Evolutionary conservation across 106 monocot genomes (phyloP), one percentile per base, ranked within the genome.

Genomic region (Platanthera zijinensis): DNA sequence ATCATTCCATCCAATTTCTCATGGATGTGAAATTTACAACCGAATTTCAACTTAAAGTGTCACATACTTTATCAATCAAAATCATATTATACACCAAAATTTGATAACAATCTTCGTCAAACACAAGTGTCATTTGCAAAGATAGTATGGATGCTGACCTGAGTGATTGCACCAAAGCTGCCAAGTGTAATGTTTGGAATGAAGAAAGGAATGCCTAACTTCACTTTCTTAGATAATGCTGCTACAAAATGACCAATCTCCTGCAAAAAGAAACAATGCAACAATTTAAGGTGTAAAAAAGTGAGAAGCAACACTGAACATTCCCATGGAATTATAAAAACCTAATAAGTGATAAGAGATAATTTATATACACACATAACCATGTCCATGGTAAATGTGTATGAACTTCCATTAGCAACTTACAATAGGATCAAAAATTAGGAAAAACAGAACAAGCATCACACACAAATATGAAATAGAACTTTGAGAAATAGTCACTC

Each of bases 121-220:
- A 17, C 3, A 3, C 19, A 5, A 9, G 22, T 22, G 14, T 64
- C 32, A 7, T 45, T 52, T 80, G 8, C 51, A 78, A 74, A 74
- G 47, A 50, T 52, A 63, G 50, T 9, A 17, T 10, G 51, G 8
- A 62, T 64, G 6, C 79, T 86, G 21, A 91, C 93, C 89, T 97
- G 96, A 80, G 96, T 97, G 10, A 97, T 97, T 76, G 96, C 93
- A 83, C 96, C 96, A 80, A 97, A 97, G 77, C 89, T 93, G 48
- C 96, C 96, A 64, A 97, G 93, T 25, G 93, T 93, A 47, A 97
- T 85, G 52, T 97, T 97, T 8, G 96, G 96, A 59, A 97, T 97
- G 85, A 97, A 89, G 78, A 81, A 97, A 52, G 96, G 96, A 74
- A 97, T 87, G 28, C 93, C 82, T 79, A 97, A 57, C 69, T 89